phyloP scores from a whole-genome alignment of 306 rosid genomes.

The Glycine latifolia region DNA sequence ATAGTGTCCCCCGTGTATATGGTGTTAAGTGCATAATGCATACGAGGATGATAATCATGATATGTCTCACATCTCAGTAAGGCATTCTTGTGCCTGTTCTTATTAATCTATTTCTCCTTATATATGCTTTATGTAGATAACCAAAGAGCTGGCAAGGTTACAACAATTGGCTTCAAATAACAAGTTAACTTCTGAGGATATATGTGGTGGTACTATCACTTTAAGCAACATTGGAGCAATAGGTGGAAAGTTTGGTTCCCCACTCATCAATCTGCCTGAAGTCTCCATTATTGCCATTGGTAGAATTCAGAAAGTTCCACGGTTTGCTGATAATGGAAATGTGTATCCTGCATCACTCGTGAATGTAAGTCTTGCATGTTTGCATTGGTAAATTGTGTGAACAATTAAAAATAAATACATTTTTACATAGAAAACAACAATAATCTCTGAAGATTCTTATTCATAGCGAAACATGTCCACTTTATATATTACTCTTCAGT shows the following conservation, averaged over 20 bases:
- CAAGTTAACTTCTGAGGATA: slow-evolving; percentile 81
- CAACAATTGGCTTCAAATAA: slow-evolving; percentile 77
- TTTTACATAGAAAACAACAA: neutral
- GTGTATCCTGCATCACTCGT: slow-evolving; percentile 78
- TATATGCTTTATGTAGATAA: slow-evolving; percentile 61
- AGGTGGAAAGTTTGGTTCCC: slow-evolving; percentile 96
- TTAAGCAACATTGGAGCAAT: slow-evolving; percentile 93
- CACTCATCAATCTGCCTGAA: slow-evolving; percentile 92
- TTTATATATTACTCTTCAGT: neutral
- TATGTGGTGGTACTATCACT: slow-evolving; percentile 85
- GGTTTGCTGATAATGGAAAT: slow-evolving; percentile 64
- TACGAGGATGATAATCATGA: slow-evolving; percentile 17
- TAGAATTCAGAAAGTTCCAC: slow-evolving; percentile 84
- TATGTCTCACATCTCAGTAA: neutral
- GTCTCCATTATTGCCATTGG: slow-evolving; percentile 91
- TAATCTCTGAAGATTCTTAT: neutral
- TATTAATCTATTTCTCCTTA: slow-evolving; percentile 11
- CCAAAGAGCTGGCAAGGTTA: slow-evolving; percentile 86
- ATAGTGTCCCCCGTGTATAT: neutral
- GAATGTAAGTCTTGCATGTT: slow-evolving; percentile 72
- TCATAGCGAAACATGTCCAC: neutral
- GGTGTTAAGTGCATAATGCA: neutral
- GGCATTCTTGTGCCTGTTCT: slow-evolving; percentile 28
- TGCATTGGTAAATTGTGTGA: slow-evolving; percentile 13
- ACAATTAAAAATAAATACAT: no score